phyloP scores from a whole-genome alignment of 345 rosid species.

The Conringia planisiliqua region DNA sequence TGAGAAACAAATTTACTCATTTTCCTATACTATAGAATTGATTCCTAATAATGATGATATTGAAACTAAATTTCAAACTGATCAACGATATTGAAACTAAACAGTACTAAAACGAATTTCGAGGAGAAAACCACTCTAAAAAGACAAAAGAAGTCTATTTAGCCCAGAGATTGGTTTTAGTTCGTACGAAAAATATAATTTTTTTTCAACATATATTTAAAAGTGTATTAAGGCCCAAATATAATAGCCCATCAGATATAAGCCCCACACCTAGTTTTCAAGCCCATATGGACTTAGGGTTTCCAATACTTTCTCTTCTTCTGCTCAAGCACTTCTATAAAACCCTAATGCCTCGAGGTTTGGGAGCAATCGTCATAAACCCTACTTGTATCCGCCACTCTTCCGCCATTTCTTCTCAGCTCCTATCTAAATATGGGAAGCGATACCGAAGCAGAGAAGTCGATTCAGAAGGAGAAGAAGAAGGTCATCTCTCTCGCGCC shows the following conservation, averaged over 20 bases:
- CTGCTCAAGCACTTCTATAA: slow-evolving; percentile 11
- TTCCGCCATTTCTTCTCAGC: not conserved
- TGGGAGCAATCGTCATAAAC: not conserved
- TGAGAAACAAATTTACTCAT: too few relatives aligned
- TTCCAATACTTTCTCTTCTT: not conserved
- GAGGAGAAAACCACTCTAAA: not conserved
- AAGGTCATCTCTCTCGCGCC: slow-evolving; percentile 70
- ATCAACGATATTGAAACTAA: too few relatives aligned
- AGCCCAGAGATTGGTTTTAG: too few relatives aligned
- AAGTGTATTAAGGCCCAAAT: not conserved
- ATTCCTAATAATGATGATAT: too few relatives aligned
- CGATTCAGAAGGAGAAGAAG: slow-evolving; percentile 53
- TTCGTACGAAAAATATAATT: too few relatives aligned
- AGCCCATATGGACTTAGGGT: slow-evolving; percentile 19
- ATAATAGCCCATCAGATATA: not conserved
- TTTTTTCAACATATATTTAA: too few relatives aligned
- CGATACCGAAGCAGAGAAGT: slow-evolving; percentile 70
- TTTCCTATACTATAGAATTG: too few relatives aligned
- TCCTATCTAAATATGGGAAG: slow-evolving; percentile 54
- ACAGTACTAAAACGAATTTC: not conserved
- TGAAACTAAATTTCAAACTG: too few relatives aligned
- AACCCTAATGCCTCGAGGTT: not conserved
- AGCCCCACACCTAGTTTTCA: not conserved
- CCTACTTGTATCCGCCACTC: slow-evolving; percentile 27
- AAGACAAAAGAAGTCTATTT: not conserved